phyloP scores from a whole-genome alignment of 2,329 filamentous ascomycete species.

The Talaromyces piceae region DNA sequence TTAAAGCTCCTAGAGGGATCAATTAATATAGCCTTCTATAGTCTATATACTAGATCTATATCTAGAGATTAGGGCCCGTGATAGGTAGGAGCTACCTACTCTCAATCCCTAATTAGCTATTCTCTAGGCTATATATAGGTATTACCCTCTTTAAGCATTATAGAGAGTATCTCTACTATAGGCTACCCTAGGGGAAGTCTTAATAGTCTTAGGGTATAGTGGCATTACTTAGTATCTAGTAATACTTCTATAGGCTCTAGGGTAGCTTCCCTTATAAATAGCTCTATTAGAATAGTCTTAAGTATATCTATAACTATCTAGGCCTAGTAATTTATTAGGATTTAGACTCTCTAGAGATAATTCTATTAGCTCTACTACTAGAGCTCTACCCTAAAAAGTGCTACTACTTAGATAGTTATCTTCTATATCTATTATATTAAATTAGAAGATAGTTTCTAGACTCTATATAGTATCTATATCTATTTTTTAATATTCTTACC shows the following conservation, averaged over 20 bases:
- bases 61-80: not conserved
- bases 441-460: not conserved
- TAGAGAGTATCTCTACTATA: not conserved
- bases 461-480: not conserved
- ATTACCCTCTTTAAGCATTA: not conserved
- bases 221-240: not conserved
- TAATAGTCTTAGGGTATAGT: not conserved
- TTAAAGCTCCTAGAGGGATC: not conserved
- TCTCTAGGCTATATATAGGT: not conserved
- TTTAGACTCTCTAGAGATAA: not conserved
- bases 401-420: not conserved
- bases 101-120: not conserved
- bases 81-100: not conserved
- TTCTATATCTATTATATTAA: not conserved
- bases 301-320: not conserved
- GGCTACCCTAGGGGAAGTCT: not conserved
- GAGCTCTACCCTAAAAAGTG: not conserved
- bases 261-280: not conserved
- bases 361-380: not conserved
- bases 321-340: not conserved
- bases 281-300: not conserved
- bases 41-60: not conserved
- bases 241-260: not conserved
- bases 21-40: not conserved
- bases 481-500: not conserved